Evolutionary conservation across 75 land plant species (phyloP).

Genomic region (Ceratopteris richardii): DNA sequence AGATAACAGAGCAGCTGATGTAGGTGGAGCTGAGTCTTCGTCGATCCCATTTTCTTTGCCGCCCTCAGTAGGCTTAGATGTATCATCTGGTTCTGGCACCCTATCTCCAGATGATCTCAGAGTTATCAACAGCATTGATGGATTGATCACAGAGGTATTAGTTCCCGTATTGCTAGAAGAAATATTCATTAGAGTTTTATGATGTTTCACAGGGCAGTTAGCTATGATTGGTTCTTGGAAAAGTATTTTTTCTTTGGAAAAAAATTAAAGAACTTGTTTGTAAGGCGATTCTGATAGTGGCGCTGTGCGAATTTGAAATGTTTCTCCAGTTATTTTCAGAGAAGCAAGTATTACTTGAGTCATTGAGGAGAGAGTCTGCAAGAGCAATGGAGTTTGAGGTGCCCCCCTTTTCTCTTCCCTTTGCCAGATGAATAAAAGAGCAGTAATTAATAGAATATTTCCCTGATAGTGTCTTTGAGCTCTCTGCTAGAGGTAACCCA

Average conservation of each 20-base stretch:
- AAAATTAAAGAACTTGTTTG: neutral
- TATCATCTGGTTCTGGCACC: constrained; percentile 8
- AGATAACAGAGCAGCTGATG: no score
- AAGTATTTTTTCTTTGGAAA: neutral
- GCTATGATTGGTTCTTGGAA: neutral
- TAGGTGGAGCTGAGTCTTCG: no score
- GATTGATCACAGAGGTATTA: constrained; percentile 67
- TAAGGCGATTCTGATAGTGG: neutral
- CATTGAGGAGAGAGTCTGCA: constrained; percentile 50
- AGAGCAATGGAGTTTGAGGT: constrained; percentile 53
- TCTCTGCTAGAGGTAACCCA: no score
- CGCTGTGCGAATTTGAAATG: neutral
- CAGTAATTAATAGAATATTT: no score
- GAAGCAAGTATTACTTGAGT: constrained; percentile 53
- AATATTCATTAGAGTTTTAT: neutral
- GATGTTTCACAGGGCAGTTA: neutral
- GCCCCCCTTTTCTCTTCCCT: no score
- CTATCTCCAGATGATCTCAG: constrained; percentile 60
- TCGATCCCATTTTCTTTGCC: no score
- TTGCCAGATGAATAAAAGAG: no score
- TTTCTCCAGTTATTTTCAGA: constrained; percentile 60
- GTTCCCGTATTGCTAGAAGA: neutral
- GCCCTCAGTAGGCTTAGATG: no score
- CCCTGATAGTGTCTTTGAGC: no score
- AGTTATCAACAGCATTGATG: constrained; percentile 63